These are phyloP conservation scores for Pseudophaeomoniella oleicola DNA, from an alignment of 2,329 filamentous ascomycete species.

Conservation along the genomic window DNA sequence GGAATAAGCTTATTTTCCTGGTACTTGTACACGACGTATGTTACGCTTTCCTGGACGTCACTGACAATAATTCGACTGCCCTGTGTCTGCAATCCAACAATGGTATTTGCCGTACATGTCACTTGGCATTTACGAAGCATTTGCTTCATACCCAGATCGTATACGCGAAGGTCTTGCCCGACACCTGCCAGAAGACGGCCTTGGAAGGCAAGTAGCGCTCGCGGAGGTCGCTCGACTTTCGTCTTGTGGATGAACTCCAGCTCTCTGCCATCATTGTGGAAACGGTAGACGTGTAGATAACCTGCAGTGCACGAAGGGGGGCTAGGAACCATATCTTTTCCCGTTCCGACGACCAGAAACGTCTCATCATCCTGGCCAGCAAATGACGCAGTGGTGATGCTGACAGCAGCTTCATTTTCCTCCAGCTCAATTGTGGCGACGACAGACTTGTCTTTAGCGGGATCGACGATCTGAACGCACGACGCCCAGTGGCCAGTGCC, in stretches of 20 bases:
- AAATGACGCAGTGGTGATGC: conserved; percentile 71
- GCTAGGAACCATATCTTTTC: conserved; percentile 71
- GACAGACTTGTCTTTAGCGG: conserved; percentile 57
- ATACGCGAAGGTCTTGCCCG: conserved; percentile 68
- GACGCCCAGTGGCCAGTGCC: conserved; percentile 85
- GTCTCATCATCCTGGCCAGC: conserved; percentile 75
- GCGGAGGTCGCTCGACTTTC: conserved; percentile 73
- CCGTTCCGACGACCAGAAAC: conserved; percentile 89
- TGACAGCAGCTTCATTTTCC: conserved; percentile 84
- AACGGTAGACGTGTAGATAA: conserved; percentile 83
- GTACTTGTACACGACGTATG: conserved; percentile 85
- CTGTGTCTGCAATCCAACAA: conserved; percentile 78
- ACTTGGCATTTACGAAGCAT: conserved; percentile 84
- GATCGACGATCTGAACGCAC: conserved; percentile 85
- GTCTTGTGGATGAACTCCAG: conserved; percentile 96
- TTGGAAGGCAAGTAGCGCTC: conserved; percentile 86
- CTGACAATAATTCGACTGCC: conserved; percentile 83
- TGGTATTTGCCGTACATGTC: conserved; percentile 63
- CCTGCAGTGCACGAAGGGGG: conserved; percentile 64
- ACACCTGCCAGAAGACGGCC: conserved; percentile 78
- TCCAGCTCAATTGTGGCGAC: conserved; percentile 67
- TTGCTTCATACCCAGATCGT: conserved; percentile 85
- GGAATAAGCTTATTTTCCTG: conserved; percentile 84
- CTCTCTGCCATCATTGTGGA: conserved; percentile 72
- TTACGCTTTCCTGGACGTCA: conserved; percentile 83